A percentile compares a stretch with the other conserved stretches of the same genome.
These are phyloP conservation scores for Corylus avellana DNA, from an alignment of 306 rosid species.

Conservation along the genomic window DNA sequence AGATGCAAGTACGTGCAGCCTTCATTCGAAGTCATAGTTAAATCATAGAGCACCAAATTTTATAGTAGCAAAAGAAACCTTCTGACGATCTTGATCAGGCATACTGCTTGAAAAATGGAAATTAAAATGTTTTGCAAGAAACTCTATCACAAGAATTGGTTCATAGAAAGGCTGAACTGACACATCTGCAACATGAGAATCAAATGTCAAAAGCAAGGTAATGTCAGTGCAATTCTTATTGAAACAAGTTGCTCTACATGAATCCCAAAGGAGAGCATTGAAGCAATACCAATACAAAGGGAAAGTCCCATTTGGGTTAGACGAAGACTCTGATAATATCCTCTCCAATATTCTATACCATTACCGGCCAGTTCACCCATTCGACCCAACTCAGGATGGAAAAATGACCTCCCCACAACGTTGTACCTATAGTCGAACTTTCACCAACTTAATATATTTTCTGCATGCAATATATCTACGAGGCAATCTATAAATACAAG, in stretches of 20 bases:
- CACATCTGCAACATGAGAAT: slow-evolving; percentile 53
- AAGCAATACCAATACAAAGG: slow-evolving; percentile 33
- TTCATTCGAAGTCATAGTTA: too few species aligned
- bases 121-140: slow-evolving; percentile 34
- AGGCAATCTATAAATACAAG: not conserved
- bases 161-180: slow-evolving; percentile 72
- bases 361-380: slow-evolving; percentile 16
- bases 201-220: not conserved
- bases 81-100: slow-evolving; percentile 50
- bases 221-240: not conserved
- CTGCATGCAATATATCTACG: not conserved
- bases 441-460: not conserved
- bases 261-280: not conserved
- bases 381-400: not conserved
- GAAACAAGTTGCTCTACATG: not conserved
- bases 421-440: slow-evolving; percentile 1
- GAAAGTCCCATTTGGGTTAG: slow-evolving; percentile 50
- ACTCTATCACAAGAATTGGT: slow-evolving; percentile 43
- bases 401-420: slow-evolving; percentile 25
- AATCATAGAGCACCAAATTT: too few species aligned
- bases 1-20: too few species aligned
- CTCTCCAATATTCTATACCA: slow-evolving; percentile 37
- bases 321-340: slow-evolving; percentile 34
- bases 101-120: slow-evolving; percentile 33
- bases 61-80: too few species aligned